Percentiles rank a stretch among this genome's conserved stretches.
phyloP scores from a whole-genome alignment of 2,329 filamentous ascomycete genomes.

The Fusarium graminum region DNA sequence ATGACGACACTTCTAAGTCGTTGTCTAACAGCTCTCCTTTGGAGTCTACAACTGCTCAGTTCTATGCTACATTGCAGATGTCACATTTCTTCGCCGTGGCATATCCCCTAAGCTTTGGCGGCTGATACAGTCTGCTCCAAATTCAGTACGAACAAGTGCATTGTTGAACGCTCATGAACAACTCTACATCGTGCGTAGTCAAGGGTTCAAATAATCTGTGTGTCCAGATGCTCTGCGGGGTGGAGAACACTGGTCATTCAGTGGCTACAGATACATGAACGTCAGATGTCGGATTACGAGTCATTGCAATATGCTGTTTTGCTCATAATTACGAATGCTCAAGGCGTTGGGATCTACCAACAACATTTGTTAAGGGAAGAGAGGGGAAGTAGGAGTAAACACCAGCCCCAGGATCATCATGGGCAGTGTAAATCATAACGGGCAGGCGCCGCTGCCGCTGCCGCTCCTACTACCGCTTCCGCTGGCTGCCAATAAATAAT shows the following conservation, averaged over 20 bases:
- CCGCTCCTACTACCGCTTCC: constrained; percentile 4
- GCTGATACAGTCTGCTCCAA: neutral
- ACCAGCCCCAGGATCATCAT: constrained; percentile 9
- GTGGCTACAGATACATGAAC: neutral
- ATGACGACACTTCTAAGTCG: neutral
- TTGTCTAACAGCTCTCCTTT: constrained; percentile 9
- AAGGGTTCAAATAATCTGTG: neutral
- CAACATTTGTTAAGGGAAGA: constrained; percentile 4
- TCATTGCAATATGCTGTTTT: neutral
- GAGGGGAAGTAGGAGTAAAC: constrained; percentile 16
- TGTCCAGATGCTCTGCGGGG: neutral
- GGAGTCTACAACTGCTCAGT: neutral
- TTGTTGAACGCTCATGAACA: constrained; percentile 10
- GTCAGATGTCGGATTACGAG: neutral
- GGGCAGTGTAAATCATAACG: constrained; percentile 34
- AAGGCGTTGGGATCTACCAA: constrained; percentile 4
- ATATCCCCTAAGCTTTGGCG: constrained; percentile 3
- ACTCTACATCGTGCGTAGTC: neutral
- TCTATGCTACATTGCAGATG: neutral
- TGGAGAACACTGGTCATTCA: neutral
- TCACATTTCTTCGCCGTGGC: constrained; percentile 7
- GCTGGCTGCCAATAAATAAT: neutral
- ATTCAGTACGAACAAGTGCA: neutral
- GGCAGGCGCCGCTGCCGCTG: constrained; percentile 27
- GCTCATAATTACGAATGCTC: constrained; percentile 8